These are phyloP conservation scores for Nothophoma quercina DNA, from an alignment of 2,329 filamentous ascomycete genomes.

Conservation along the genomic window DNA sequence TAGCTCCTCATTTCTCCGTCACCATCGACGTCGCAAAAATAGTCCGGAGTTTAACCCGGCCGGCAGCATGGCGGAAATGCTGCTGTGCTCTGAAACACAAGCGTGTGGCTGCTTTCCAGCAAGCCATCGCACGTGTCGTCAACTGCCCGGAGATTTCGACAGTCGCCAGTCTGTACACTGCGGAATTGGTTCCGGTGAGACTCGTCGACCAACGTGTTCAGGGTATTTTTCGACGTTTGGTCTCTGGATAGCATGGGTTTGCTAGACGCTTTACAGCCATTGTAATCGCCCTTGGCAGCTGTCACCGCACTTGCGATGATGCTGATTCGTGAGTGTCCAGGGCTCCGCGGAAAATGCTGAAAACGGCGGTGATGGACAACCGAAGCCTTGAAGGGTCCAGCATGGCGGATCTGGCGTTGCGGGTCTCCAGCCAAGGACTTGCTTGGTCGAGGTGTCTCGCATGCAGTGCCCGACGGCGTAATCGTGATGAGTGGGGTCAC, in stretches of 20 bases:
- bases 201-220: conserved; percentile 6
- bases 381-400: conserved; percentile 32
- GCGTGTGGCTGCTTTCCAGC: conserved; percentile 9
- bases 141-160: conserved; percentile 22
- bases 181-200: conserved; percentile 17
- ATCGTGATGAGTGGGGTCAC: conserved; percentile 30
- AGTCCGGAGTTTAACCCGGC: conserved; percentile 2
- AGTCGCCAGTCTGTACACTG: conserved; percentile 15
- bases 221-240: conserved; percentile 1
- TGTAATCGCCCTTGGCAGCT: conserved; percentile 10
- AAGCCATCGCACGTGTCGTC: conserved; percentile 25
- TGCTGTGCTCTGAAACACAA: conserved; percentile 17
- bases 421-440: conserved; percentile 31
- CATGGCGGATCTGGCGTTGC: conserved; percentile 27
- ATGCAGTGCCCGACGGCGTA: conserved; percentile 36
- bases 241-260: conserved; percentile 3
- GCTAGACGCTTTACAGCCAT: conserved; percentile 4
- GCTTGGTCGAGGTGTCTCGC: conserved; percentile 43
- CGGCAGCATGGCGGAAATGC: conserved; percentile 14
- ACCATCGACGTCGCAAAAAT: conserved; percentile 8
- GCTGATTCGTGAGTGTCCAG: conserved; percentile 7
- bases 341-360: conserved; percentile 20
- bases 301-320: conserved; percentile 3
- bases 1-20: neutral
- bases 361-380: conserved; percentile 22